Base-by-base conservation (phyloP, 2,329 filamentous ascomycete genomes). In the Blastomyces emzantsi region DNA sequence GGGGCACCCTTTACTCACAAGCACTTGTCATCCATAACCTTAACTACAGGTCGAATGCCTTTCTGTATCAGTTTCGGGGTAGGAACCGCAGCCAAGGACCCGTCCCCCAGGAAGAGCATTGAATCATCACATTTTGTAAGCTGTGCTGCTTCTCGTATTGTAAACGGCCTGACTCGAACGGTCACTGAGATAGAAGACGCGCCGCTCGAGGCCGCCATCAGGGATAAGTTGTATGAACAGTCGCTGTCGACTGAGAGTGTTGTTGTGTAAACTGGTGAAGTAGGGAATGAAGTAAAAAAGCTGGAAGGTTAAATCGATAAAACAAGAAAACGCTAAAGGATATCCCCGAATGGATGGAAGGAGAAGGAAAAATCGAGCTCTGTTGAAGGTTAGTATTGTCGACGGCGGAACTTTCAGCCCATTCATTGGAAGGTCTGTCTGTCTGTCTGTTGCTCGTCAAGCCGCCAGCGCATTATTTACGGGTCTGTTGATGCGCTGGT, bases 1-100 rank as follows among this genome's bases (percentile, higher is more conserved):
- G 13, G 22, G n/a, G 15, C 51, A 7, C 8, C 36, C 17, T 6
- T 57, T 61, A 82, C 90, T 70, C 84, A 97, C 94, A 99, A 80
- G 80, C 94, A 97, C 72, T 90, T 90, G 74, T 97, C 92, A 73
- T 99, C 95, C 62, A 99, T 85, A 25, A 99, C 92, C 77, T 97
- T 97, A 78, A 99, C 90, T 62, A 99, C 92, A 1, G 90, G 87
- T 70, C 92, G 84, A 63, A 99, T 87, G 8, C 95, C 94, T 71
- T 92, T 92, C 70, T 90, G 87, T 66, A 88, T 86, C 41, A 96
- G 83, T 73, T 93, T 96, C 0, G 92, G 92, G 1, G 90, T 84
- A 0, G 93, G 92, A 17, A 84, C 87, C 56, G 86, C 89, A n/a
- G 94, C 94, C 63, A 99, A 82, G 22, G 93, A 97, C 65, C 94